A percentile compares a stretch with the other conserved stretches of the same genome.
phyloP scores from a whole-genome alignment of 148 eudicot species.

The Nepenthes gracilis region DNA sequence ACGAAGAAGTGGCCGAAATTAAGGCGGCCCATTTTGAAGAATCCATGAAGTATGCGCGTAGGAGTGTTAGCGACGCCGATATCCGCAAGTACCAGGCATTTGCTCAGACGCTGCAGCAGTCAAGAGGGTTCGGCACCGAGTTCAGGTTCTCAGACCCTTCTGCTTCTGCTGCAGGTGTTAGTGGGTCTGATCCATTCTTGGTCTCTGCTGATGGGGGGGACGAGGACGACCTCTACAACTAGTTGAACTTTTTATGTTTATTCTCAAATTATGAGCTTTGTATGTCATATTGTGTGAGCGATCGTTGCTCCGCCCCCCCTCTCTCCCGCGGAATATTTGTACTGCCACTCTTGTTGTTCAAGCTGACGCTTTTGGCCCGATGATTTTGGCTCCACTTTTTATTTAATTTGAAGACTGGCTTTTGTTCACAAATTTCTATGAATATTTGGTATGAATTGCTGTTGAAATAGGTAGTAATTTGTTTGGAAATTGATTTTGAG shows the following conservation, averaged over 20 bases:
- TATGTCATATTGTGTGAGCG: too few species aligned
- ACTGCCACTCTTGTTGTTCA: too few species aligned
- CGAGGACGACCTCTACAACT: constrained; percentile 78
- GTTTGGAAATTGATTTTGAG: too few species aligned
- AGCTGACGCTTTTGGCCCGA: too few species aligned
- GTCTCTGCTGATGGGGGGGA: constrained; percentile 66
- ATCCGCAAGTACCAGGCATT: constrained; percentile 88
- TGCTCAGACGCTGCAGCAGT: constrained; percentile 84
- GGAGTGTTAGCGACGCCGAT: constrained; percentile 94
- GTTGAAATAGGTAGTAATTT: too few species aligned
- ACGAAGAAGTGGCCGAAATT: constrained; percentile 81
- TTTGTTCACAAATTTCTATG: too few species aligned
- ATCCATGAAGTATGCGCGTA: constrained; percentile 81
- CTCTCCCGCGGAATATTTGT: too few species aligned
- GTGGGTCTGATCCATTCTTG: constrained; percentile 52
- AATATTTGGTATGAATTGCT: too few species aligned
- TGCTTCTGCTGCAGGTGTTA: constrained; percentile 17
- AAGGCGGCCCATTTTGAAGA: constrained; percentile 82
- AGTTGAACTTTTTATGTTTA: not conserved
- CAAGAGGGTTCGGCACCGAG: constrained; percentile 73
- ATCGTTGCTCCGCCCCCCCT: too few species aligned
- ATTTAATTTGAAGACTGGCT: too few species aligned
- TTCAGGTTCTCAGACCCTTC: constrained; percentile 47
- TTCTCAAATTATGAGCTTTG: too few species aligned
- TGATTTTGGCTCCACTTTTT: too few species aligned